phyloP scores from a whole-genome alignment of 1,284 basidiomycete species.

The Cerioporus squamosus region DNA sequence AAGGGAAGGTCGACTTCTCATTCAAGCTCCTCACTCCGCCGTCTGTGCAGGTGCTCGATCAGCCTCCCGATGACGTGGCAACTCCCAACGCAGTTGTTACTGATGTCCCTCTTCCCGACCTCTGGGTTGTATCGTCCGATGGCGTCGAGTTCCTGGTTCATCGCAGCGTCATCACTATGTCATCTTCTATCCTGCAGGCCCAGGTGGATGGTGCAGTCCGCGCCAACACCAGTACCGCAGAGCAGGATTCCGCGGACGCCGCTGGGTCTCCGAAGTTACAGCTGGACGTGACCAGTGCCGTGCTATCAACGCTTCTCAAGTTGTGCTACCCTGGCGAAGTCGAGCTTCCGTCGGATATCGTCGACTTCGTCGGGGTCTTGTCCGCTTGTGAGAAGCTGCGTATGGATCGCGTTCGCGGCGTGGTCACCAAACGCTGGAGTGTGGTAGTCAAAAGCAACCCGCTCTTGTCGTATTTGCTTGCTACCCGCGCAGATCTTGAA shows the following conservation, averaged over 20 bases:
- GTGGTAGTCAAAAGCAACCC: background rate
- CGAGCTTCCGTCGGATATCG: background rate
- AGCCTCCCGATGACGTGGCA: background rate
- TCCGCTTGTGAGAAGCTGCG: background rate
- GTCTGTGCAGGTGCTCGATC: background rate
- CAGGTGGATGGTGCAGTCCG: background rate
- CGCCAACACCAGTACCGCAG: background rate
- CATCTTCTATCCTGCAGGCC: conserved; percentile 3
- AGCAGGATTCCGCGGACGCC: background rate
- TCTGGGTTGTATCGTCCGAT: background rate
- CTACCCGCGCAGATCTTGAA: background rate
- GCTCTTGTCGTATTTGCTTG: conserved; percentile 6
- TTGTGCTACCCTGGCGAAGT: conserved; percentile 1
- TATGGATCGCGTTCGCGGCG: background rate
- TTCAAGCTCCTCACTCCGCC: conserved; percentile 7
- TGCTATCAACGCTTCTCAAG: background rate
- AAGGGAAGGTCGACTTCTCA: background rate
- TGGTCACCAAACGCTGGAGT: background rate
- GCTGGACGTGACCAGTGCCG: background rate
- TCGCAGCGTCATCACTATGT: background rate
- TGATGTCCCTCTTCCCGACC: background rate
- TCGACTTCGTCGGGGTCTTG: background rate
- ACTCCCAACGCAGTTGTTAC: background rate
- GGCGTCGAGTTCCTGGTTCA: background rate
- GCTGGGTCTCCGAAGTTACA: background rate